These are phyloP conservation scores for Monilinia polystroma DNA, from an alignment of 2,329 filamentous ascomycete genomes.

Conservation along the genomic window DNA sequence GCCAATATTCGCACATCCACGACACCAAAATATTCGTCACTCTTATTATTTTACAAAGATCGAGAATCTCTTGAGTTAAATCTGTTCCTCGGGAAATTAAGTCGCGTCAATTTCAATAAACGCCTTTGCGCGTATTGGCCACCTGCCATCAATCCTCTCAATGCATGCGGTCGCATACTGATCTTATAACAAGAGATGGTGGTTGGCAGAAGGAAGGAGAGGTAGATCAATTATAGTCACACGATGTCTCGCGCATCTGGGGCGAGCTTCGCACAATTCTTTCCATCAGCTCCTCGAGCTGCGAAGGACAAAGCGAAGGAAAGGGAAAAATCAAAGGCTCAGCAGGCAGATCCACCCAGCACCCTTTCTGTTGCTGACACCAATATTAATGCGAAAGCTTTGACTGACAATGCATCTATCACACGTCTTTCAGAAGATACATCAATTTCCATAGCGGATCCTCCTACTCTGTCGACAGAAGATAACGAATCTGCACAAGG, in stretches of 20 bases:
- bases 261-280: conserved; percentile 84
- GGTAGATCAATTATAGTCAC: conserved; percentile 42
- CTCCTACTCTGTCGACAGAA: conserved; percentile 42
- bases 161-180: conserved; percentile 37
- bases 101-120: conserved; percentile 27
- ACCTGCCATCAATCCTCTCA: conserved; percentile 25
- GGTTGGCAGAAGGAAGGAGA: conserved; percentile 37
- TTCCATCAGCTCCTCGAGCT: conserved; percentile 66
- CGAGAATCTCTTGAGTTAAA: conserved; percentile 6
- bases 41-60: conserved; percentile 14
- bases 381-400: conserved; percentile 37
- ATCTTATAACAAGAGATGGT: conserved; percentile 37
- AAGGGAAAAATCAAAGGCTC: conserved; percentile 57
- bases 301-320: conserved; percentile 59
- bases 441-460: conserved; percentile 32
- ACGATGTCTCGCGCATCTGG: conserved; percentile 76
- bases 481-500: conserved; percentile 59
- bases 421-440: conserved; percentile 34
- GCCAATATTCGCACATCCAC: conserved; percentile 21
- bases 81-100: conserved; percentile 17
- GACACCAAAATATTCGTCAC: conserved; percentile 19
- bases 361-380: conserved; percentile 40
- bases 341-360: conserved; percentile 36
- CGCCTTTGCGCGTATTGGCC: conserved; percentile 33
- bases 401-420: conserved; percentile 37